Base-by-base conservation (phyloP, 129 eudicot genomes). In the Flaveria robusta region DNA sequence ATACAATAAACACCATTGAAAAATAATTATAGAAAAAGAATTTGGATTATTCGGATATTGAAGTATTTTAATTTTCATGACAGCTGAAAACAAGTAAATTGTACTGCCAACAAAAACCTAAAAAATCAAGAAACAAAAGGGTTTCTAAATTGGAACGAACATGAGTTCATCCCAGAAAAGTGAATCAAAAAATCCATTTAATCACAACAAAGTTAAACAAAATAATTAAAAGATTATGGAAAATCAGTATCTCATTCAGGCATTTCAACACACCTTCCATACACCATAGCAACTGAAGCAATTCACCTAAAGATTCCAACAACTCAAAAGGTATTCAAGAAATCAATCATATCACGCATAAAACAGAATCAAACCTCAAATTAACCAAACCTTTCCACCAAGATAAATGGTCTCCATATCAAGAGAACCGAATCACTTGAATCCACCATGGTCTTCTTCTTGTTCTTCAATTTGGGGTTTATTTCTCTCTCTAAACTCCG, bases 371-470 rank as follows among this genome's bases (percentile, higher is more conserved):
- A 49, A 69, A 9, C 72, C 26, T 66, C 1, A 2, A 67, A 41
- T n/a, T 2, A 27, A 31, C 11, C 20, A 46, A 81, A 90, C 99
- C 99, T 95, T 87, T 80, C 97, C 99, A 45, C 96, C 96, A 63
- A 89, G 96, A 70, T 91, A 91, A 58, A 95, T 91, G 26, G 97
- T 89, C 67, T 95, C 96, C 82, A 95, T 85, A 79, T 95, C 96
- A 79, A 91, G 82, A 74, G 92, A 86, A 89, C 86, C 76, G 97
- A 87, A 85, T 88, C 96, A 58, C 75, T 85, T 1, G 83, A 87
- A 23, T 95, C 97, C 66, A 86, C 88, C 99, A 91, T 95, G 79
- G 79, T 87, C 86, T 84, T 79, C 81, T 51, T 29, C 80, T 59
- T 68, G 81, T 55, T 12, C 20, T 34, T 34, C 7, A 34, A 34